Evolutionary conservation across 371 early-diverging fungal genomes (phyloP), one percentile per base, ranked within the genome.

Genomic region (Mucor indicus): DNA sequence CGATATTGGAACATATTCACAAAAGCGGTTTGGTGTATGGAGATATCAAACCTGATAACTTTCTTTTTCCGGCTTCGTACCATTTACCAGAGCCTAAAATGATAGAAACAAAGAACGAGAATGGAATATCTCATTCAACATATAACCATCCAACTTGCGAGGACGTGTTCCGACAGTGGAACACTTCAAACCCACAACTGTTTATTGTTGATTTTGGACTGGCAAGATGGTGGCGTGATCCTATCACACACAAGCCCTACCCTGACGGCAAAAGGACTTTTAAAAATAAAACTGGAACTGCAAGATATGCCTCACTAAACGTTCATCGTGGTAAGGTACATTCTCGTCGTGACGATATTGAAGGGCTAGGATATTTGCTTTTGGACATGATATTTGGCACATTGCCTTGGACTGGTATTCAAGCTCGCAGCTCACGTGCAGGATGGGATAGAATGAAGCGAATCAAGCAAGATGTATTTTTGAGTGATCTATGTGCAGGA

Each of bases 11-110:
- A 75, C 95, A 91, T 67, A 87, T 99, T 52, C 99, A 99, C 69
- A 86, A 91, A 54, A 94, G 94, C 31, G 72, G 72, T n/a, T 46
- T 75, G 46, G 84, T 89, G 43, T 89, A 86, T 50, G 77, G 92
- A 42, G 90, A 92, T 55, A 82, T 92, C 53, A 90, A 91, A 64
- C 99, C 98, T 4, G 99, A 99, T 64, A 99, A 99, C 79, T 99
- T 99, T 76, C 74, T 96, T 19, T 68, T 84, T 44, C 61, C 69
- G 9, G 48, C 50, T 1, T 40, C 60, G 16, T 72, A 70, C 48
- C 30, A 48, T 11, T 22, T 72, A 17, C 66, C 64, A 35, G 67
- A 64, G 35, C 35, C 54, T 20, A 62, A 68, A 37, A 60, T 56
- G 57, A 20, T 56, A 15, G 59, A 62, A 40, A 46, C 45, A 12